phyloP scores from a whole-genome alignment of 352 stramenopile species.

The Phytophthora pistaciae region DNA sequence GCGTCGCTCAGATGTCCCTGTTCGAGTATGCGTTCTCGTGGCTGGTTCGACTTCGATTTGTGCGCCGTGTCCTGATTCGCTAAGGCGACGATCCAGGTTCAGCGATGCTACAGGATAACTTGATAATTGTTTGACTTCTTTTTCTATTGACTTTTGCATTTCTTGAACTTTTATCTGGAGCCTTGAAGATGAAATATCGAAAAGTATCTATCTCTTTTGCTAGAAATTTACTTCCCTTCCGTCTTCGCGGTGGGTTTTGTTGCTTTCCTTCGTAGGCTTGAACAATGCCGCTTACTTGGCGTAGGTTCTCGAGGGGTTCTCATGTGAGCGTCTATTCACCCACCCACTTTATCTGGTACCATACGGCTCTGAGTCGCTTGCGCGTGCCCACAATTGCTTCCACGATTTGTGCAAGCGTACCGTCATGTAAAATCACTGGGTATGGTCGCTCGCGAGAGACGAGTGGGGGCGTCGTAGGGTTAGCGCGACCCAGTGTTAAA shows the following conservation, averaged over 20 bases:
- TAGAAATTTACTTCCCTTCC: not conserved
- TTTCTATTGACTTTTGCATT: conserved; percentile 4
- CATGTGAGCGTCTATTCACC: not conserved
- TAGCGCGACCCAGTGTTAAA: not conserved
- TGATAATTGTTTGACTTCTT: conserved; percentile 7
- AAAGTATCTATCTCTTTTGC: not conserved
- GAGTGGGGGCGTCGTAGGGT: not conserved
- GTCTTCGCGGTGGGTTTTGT: not conserved
- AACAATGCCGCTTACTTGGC: not conserved
- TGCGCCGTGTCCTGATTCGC: conserved; percentile 5
- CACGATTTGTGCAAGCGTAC: not conserved
- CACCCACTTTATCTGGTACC: conserved; percentile 10
- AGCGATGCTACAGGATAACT: not conserved
- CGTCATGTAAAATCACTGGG: not conserved
- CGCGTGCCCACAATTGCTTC: conserved; percentile 1
- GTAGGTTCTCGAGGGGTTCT: not conserved
- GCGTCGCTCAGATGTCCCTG: not conserved
- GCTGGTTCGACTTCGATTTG: not conserved
- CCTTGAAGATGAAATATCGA: not conserved
- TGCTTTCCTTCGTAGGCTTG: not conserved
- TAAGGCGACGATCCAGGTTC: not conserved
- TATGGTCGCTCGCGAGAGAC: not conserved
- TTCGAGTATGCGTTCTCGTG: conserved; percentile 2
- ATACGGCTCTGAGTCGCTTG: not conserved
- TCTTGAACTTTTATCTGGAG: not conserved